These are phyloP conservation scores for Pneumocystis carinii DNA, from an alignment of 1,139 yeast genomes.

Conservation along the genomic window DNA sequence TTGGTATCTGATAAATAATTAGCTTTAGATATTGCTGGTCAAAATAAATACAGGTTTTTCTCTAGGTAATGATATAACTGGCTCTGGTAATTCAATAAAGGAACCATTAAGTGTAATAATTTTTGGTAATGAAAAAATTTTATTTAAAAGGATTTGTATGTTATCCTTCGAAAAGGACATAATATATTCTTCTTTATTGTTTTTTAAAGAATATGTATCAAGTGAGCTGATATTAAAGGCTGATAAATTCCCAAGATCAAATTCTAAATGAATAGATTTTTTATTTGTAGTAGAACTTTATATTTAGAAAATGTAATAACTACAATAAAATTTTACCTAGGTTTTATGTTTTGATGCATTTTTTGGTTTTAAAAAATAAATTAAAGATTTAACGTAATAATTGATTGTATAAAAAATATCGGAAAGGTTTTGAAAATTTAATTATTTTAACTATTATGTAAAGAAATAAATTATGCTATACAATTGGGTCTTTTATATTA, in stretches of 20 bases:
- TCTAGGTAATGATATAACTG: slow-evolving; percentile 71
- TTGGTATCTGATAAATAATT: slow-evolving; percentile 39
- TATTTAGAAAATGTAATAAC: background rate
- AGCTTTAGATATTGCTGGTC: background rate
- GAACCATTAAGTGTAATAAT: slow-evolving; percentile 64
- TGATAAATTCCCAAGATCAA: slow-evolving; percentile 70
- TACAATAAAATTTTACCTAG: background rate
- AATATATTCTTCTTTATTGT: slow-evolving; percentile 49
- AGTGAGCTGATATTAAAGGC: slow-evolving; percentile 69
- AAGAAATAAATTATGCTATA: background rate
- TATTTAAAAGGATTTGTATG: slow-evolving; percentile 79
- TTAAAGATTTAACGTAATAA: background rate
- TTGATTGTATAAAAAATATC: too few relatives aligned
- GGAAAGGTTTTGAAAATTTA: too few relatives aligned
- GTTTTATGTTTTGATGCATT: background rate
- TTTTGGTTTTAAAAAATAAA: background rate
- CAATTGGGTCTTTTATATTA: background rate
- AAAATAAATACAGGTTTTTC: slow-evolving; percentile 50
- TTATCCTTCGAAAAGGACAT: slow-evolving; percentile 71
- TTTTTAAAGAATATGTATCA: slow-evolving; percentile 26
- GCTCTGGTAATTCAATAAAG: slow-evolving; percentile 71
- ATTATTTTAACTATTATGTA: background rate
- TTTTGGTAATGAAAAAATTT: slow-evolving; percentile 74
- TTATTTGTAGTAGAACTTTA: slow-evolving; percentile 15
- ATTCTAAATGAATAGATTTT: slow-evolving; percentile 17